Evolutionary conservation across 805 yeast species (phyloP), one percentile per base, ranked within the genome.

Genomic region (Starmera pachycereana): DNA sequence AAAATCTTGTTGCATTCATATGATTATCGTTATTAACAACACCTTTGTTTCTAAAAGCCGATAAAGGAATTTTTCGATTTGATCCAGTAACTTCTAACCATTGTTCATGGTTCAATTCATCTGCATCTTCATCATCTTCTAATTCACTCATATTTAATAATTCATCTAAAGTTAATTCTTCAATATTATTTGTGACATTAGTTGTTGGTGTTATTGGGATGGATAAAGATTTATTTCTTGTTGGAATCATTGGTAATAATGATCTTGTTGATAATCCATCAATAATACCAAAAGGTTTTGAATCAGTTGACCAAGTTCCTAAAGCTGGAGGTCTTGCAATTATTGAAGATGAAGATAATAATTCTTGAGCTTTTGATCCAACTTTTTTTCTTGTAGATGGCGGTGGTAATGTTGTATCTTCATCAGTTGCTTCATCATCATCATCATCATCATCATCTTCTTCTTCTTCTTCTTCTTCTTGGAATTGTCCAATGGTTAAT

Each of bases 231-330:
- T 45, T 38, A 46, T 51, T 33, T 51, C 54, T 33, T 46, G 44
- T 13, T 56, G 41, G 33, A 52, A 19, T 10, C 33, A 43, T 50
- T 4, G 83, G 81, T 46, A 76, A 65, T 46, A 90, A 65, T 2
- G 95, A 81, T 40, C 96, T 71, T 0, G 97, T 92, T 0, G 95
- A 80, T 28, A 86, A 71, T 6, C 98, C 98, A 58, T 90, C 97
- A 53, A 90, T 90, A 43, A 90, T 87, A 18, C 96, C 94, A 59
- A 84, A 87, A 1, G 96, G 96, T 51, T 86, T 80, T 38, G 75
- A 75, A 38, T 81, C 75, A 6, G 94, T 81, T 30, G 82, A 78
- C 94, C 97, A 90, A 3, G 95, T 81, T 0, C 97, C 97, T 42
- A 90, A 66, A 25, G 85, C 74, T 2, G 98, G 98, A 5, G 97